Conservation (phyloP, 73 alveolate genomes). For the Symbiodinium natans region DNA sequence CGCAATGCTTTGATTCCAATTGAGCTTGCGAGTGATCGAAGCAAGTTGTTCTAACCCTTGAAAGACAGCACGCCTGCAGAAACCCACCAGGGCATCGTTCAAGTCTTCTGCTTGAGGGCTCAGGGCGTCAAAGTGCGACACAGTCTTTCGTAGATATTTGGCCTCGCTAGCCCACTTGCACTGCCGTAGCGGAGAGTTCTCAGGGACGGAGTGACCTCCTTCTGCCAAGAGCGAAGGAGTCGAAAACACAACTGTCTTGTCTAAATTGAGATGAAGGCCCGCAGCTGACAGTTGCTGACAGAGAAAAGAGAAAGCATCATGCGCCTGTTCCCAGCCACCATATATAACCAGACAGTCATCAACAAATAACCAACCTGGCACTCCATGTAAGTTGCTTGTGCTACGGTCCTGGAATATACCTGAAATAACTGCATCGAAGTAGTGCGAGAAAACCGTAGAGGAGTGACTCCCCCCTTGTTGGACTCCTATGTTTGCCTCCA, state of each 20-base stretch:
- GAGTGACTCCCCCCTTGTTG: not conserved
- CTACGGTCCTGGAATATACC: too few relatives aligned
- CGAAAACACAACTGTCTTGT: not conserved
- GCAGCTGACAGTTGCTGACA: not conserved
- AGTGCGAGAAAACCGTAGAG: not conserved
- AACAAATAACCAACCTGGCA: not conserved
- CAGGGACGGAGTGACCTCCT: not conserved
- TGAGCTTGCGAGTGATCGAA: not conserved
- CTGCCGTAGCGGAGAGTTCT: not conserved
- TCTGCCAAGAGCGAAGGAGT: not conserved
- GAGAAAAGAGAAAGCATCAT: not conserved
- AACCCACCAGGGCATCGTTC: not conserved
- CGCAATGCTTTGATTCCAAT: not conserved
- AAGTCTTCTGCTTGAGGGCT: not conserved
- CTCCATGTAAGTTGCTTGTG: not conserved
- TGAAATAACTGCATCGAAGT: not conserved
- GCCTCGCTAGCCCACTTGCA: not conserved
- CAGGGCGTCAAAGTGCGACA: not conserved
- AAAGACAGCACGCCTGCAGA: not conserved
- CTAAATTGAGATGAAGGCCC: not conserved
- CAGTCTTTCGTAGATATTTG: not conserved
- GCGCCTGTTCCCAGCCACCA: not conserved
- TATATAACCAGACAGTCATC: not conserved
- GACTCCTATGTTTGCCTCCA: not conserved
- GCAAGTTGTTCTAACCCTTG: not conserved